Percentiles rank a stretch among this genome's conserved stretches.
phyloP scores from a whole-genome alignment of 371 early-diverging fungal genomes.

The Rhizopus stolonifer region DNA sequence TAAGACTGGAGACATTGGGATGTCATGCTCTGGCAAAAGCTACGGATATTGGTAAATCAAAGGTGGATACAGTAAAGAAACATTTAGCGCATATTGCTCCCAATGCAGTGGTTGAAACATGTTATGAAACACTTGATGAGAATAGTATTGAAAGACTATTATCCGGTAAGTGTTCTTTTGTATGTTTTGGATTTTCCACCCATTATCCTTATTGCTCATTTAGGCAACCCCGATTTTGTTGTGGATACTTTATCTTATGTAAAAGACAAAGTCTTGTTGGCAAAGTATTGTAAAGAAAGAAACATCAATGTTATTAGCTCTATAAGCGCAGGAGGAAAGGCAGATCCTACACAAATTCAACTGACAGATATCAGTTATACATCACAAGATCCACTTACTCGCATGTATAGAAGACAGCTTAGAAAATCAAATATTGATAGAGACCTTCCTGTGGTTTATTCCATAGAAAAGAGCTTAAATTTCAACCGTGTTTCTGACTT shows the following conservation, averaged over 20 bases:
- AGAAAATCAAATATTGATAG: slow-evolving; percentile 68
- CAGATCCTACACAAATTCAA: slow-evolving; percentile 91
- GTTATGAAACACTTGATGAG: slow-evolving; percentile 64
- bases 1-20: slow-evolving; percentile 82
- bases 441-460: slow-evolving; percentile 86
- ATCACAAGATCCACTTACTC: slow-evolving; percentile 87
- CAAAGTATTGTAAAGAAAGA: slow-evolving; percentile 77
- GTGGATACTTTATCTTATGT: slow-evolving; percentile 91
- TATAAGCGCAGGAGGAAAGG: slow-evolving; percentile 94
- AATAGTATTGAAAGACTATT: slow-evolving; percentile 65
- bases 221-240: slow-evolving; percentile 65
- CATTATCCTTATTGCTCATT: no score
- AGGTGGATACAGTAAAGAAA: slow-evolving; percentile 70
- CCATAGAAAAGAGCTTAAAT: slow-evolving; percentile 77
- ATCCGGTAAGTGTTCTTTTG: slow-evolving; percentile 34
- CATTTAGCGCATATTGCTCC: slow-evolving; percentile 78
- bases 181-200: no score
- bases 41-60: slow-evolving; percentile 85
- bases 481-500: slow-evolving; percentile 69
- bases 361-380: slow-evolving; percentile 91
- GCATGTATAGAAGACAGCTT: slow-evolving; percentile 77
- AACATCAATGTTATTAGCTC: slow-evolving; percentile 76
- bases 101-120: slow-evolving; percentile 71
- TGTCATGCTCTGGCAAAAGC: slow-evolving; percentile 87
- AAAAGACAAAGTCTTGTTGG: slow-evolving; percentile 82